Evolutionary conservation across 768 basidiomycete species (phyloP), one percentile per base, ranked within the genome.

Genomic region (Pleurotus djamor): DNA sequence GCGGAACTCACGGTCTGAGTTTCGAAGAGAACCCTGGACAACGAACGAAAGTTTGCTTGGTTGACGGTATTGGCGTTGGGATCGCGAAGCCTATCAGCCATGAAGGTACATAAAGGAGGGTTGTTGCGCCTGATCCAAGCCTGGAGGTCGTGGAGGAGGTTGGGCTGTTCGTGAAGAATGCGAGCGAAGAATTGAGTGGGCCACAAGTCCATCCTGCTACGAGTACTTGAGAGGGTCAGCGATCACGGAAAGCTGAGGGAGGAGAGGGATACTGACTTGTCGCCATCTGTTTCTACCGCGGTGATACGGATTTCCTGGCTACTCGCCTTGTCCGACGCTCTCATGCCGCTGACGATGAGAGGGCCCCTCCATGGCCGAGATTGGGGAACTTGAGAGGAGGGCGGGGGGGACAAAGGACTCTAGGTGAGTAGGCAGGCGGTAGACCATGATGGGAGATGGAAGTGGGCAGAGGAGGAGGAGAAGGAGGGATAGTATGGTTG

Each of bases 231-330:
- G 61, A 58, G 55, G 35, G 51, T 41, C 47, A 56, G 21, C 74
- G 75, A 76, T 77, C 67, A 63, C 66, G 67, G 52, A 62, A 60
- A 63, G 63, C 66, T 64, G 65, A 70, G 69, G 73, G 61, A 77
- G 67, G 57, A 63, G 48, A 63, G 47, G 38, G 57, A 57, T 59
- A 78, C 85, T 69, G 76, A 88, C 87, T 79, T 85, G 65, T 88
- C 84, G n/a, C 86, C 85, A 67, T 87, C 86, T 36, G 84, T 87
- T 73, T 88, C 87, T 45, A 86, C 85, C 28, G 84, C 85, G 33
- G 85, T 84, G 64, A 86, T 83, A 55, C 73, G 76, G 52, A 87
- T 76, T 60, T 81, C 79, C 66, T 84, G 83, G 63, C 70, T 79
- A 65, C 74, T 76, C 61, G 72, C 73, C 64, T 74, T 76, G 66